Base-by-base conservation (phyloP, 306 rosid genomes). In the Trifolium pratense region DNA sequence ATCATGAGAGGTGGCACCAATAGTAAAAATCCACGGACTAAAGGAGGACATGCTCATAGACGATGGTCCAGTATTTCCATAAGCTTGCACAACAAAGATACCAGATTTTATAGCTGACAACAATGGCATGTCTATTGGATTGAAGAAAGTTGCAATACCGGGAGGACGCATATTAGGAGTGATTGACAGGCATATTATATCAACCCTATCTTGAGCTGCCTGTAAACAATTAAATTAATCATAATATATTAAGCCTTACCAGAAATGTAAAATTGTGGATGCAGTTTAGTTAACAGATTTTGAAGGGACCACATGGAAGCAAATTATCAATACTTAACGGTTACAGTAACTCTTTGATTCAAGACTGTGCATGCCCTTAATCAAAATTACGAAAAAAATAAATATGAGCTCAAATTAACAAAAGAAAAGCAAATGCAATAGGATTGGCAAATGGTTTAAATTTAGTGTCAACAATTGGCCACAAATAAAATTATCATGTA, bases 181-280 rank as follows among this genome's bases (percentile, higher is more conserved):
- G 83, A 91, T 94, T 36, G 99, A 91, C 82, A 95, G 88, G 83
- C 89, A 88, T 80, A 95, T 83, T 73, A 95, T 80, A 83, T 95
- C 97, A 82, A 91, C 97, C 46, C 90, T 87, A 66, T 95, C 99
- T 76, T 87, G 90, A 79, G 99, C 99, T 83, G 99, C 97, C 99
- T 95, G 84, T 58, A 64, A 63, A 73, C 58, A 80, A 51, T 68
- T 13, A 9, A 56, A 56, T 61, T 15, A 9, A 39, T 45, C 66
- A 80, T n/a, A n/a, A n/a, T 68, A 17, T 42, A 18, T 18, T 32
- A 80, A 67, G 40, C 74, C 68, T 57, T 43, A 52, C 13, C 23
- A 64, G 31, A 78, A 60, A 75, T 43, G 10, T 43, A 43, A 43
- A 43, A 43, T 13, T 43, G 16, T 43, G 2, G 16, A 5, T 43